phyloP scores from a whole-genome alignment of 306 rosid species.

The Pterocarpus santalinus region DNA sequence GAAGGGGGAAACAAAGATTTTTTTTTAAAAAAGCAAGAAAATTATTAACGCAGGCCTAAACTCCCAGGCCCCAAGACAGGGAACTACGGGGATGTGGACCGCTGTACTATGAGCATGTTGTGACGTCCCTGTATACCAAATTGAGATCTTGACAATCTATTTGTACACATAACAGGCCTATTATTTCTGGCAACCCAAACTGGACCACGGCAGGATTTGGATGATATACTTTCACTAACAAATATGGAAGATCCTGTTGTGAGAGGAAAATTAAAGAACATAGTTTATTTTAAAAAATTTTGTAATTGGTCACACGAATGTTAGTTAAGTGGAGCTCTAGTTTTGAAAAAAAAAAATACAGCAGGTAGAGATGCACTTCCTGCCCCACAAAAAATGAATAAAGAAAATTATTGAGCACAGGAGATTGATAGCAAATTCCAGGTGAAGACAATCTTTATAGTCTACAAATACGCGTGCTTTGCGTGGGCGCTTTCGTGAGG shows the following conservation, averaged over 20 bases:
- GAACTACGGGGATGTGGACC: too few relatives aligned
- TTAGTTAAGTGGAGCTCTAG: background rate
- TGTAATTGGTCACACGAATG: background rate
- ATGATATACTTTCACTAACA: background rate
- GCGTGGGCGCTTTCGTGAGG: background rate
- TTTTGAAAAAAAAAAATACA: too few relatives aligned
- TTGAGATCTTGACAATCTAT: background rate
- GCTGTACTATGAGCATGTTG: too few relatives aligned
- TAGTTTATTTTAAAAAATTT: too few relatives aligned
- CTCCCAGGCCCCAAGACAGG: too few relatives aligned
- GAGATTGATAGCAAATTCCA: background rate
- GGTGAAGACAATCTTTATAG: background rate
- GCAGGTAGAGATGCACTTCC: background rate
- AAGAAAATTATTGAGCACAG: background rate
- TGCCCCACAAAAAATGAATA: background rate
- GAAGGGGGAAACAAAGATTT: too few relatives aligned
- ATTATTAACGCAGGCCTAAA: too few relatives aligned
- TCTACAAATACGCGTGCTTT: background rate
- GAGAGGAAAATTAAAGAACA: background rate
- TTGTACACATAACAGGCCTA: background rate
- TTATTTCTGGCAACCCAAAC: background rate
- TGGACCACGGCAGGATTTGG: background rate
- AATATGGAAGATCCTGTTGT: background rate
- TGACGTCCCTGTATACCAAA: too few relatives aligned
- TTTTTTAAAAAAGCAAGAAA: too few relatives aligned